These are phyloP conservation scores for Skeletonema marinoi DNA, from an alignment of 108 stramenopile species.

Conservation along the genomic window DNA sequence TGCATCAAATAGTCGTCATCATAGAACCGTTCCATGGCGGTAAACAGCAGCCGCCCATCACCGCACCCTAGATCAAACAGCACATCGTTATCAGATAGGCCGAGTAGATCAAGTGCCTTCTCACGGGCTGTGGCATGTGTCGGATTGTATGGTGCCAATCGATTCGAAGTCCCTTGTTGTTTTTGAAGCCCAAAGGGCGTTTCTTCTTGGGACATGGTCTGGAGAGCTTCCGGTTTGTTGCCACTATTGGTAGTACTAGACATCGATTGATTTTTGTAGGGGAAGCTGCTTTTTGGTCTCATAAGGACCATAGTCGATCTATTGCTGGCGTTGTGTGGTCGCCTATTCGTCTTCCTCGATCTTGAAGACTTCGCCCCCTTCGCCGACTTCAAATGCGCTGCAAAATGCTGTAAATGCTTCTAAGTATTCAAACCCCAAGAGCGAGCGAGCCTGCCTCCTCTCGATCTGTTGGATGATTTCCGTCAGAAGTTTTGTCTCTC, in stretches of 20 bases:
- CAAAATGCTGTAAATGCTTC: too few species aligned
- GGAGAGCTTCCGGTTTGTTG: background rate
- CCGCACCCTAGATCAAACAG: constrained; percentile 91
- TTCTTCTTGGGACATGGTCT: too few species aligned
- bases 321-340: too few species aligned
- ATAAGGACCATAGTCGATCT: too few species aligned
- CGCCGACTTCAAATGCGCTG: too few species aligned
- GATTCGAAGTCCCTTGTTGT: constrained; percentile 1
- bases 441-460: too few species aligned
- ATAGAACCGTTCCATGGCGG: constrained; percentile 47
- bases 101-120: constrained; percentile 52
- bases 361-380: too few species aligned
- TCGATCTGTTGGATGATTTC: too few species aligned
- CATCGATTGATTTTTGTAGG: background rate
- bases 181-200: background rate
- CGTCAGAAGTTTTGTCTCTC: too few species aligned
- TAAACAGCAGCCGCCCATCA: constrained; percentile 75
- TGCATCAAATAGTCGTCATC: constrained; percentile 4
- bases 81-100: constrained; percentile 51
- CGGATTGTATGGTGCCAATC: constrained; percentile 77
- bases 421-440: too few species aligned
- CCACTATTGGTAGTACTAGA: background rate
- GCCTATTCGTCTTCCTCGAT: too few species aligned
- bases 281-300: too few species aligned
- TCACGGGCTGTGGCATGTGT: constrained; percentile 64